Conservation (phyloP, 208 protist species). For the Leishmania tarentolae region DNA sequence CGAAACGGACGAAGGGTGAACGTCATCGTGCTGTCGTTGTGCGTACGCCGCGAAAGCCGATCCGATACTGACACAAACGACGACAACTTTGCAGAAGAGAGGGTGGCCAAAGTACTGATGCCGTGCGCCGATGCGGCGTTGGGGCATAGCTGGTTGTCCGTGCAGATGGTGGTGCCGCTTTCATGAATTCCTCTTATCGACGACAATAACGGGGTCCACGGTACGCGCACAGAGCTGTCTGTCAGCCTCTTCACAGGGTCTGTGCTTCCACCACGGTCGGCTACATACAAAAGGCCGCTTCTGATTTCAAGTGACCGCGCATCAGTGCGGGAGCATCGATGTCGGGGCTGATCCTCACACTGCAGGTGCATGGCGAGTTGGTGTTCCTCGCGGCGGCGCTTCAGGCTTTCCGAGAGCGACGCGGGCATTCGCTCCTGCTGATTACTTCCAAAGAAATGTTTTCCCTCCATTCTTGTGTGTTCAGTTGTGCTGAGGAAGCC, state of each 20-base stretch:
- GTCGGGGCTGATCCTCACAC: not conserved
- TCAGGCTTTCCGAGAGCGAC: slow-evolving; percentile 11
- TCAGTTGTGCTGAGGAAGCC: not conserved
- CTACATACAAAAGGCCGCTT: not conserved
- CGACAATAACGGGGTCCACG: not conserved
- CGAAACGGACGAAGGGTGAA: slow-evolving; percentile 25
- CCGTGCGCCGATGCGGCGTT: not conserved
- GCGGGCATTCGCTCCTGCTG: not conserved
- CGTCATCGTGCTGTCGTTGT: slow-evolving; percentile 18
- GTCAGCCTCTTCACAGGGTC: not conserved
- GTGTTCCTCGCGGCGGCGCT: slow-evolving; percentile 26
- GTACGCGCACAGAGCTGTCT: no score
- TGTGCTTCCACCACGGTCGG: not conserved
- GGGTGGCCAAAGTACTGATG: not conserved
- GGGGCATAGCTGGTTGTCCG: not conserved
- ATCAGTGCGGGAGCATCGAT: slow-evolving; percentile 5
- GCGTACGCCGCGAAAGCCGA: not conserved
- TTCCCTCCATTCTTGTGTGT: not conserved
- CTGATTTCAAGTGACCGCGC: not conserved
- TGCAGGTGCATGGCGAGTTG: slow-evolving; percentile 27
- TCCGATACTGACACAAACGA: not conserved
- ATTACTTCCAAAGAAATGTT: not conserved
- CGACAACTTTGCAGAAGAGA: not conserved
- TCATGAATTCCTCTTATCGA: not conserved
- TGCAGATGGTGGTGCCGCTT: not conserved